Evolutionary conservation across 1,139 yeast genomes (phyloP), one percentile per base, ranked within the genome.

Genomic region (Saccharomyces hybrid): DNA sequence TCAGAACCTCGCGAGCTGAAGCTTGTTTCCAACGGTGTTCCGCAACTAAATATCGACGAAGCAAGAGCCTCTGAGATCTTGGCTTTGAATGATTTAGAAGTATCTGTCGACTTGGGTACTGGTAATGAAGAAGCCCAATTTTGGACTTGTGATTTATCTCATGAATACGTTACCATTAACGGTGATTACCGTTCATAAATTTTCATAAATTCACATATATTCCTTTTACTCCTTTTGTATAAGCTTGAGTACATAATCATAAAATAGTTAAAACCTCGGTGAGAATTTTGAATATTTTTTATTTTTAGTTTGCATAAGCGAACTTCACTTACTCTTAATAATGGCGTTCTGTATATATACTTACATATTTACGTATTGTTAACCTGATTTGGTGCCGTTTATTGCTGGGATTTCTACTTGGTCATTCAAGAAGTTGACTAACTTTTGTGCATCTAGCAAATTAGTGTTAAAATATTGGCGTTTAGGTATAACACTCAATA

Each of bases 121-220:
- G 91, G 91, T 27, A 85, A 84, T 3, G 88, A 86, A 32, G 71
- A 73, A 16, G 86, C 96, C 47, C 79, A 79, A 55, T 88, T 86
- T 76, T 93, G 98, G 98, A 93, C 99, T 3, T 93, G 99, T 73
- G 99, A 93, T 70, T 75, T 95, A 60, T 76, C 93, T 26, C 97
- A 93, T 66, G 99, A 93, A 65, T 93, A 91, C 63, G 93, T 93
- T 41, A 86, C 96, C 28, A 91, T 91, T 65, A 91, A 91, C 66
- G 97, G 97, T 52, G 97, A 90, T 68, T 91, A 91, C 73, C 78
- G 97, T 64, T 71, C 76, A 32, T 74, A 57, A 56, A 29, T 13
- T 11, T 64, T 71, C 76, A 32, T 74, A 57, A 56, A 29, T 13
- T 11, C n/a, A 44, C 11, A 13, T 31, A 48, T 4, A 19, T n/a